A percentile compares a stretch with the other conserved stretches of the same genome.
Evolutionary conservation across 2,329 filamentous ascomycete genomes (phyloP).

Genomic region (Hymenoscyphus scutula): DNA sequence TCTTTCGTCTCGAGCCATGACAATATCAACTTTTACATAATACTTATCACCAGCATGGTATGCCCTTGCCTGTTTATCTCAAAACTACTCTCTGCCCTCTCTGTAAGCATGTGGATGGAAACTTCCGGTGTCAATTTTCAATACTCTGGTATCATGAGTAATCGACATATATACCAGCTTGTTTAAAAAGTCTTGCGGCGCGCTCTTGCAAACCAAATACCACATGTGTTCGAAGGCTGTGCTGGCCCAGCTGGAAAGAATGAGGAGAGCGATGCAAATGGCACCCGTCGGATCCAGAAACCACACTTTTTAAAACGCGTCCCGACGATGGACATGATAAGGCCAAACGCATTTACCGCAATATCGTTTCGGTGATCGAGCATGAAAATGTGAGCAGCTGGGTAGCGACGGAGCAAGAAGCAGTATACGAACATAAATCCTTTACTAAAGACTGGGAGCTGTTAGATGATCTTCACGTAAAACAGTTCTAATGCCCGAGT

Average conservation of each 20-base stretch:
- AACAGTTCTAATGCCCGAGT: background rate
- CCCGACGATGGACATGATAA: slow-evolving; percentile 79
- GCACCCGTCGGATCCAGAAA: slow-evolving; percentile 82
- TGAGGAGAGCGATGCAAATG: slow-evolving; percentile 71
- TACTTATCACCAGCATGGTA: slow-evolving; percentile 85
- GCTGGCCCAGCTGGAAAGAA: slow-evolving; percentile 75
- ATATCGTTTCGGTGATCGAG: slow-evolving; percentile 59
- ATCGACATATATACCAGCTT: slow-evolving; percentile 87
- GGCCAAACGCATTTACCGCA: slow-evolving; percentile 86
- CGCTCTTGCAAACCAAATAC: slow-evolving; percentile 78
- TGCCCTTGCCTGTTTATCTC: slow-evolving; percentile 50
- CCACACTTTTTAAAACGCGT: slow-evolving; percentile 66
- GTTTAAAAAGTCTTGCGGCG: slow-evolving; percentile 78
- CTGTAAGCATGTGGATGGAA: background rate
- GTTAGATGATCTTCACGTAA: background rate
- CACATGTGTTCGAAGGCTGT: slow-evolving; percentile 76
- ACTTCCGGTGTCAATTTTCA: slow-evolving; percentile 73
- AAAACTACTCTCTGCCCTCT: background rate
- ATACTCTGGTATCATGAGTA: slow-evolving; percentile 86
- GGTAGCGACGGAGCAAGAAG: slow-evolving; percentile 51
- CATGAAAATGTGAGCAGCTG: slow-evolving; percentile 55
- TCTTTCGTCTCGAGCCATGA: slow-evolving; percentile 72
- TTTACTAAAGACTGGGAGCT: slow-evolving; percentile 47
- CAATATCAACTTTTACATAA: slow-evolving; percentile 79
- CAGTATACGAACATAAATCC: slow-evolving; percentile 53